Conservation (phyloP, 2,329 filamentous ascomycete species). For the Verticillium zaregamsianum region DNA sequence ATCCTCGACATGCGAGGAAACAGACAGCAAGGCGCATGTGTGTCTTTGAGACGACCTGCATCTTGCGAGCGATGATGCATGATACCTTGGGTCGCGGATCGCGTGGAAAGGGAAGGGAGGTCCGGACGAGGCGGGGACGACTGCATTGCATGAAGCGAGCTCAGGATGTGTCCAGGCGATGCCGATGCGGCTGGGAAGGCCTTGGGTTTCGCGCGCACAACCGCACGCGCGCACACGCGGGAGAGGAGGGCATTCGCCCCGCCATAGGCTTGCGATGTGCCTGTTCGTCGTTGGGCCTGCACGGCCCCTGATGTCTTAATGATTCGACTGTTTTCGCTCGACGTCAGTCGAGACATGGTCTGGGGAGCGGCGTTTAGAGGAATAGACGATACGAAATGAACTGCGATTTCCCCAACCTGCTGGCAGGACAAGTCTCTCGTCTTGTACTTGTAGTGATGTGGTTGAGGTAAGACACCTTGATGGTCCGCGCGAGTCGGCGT, state of each 20-base stretch:
- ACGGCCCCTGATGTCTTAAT: conserved; percentile 1
- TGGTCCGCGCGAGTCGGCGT: neutral
- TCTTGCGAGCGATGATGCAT: neutral
- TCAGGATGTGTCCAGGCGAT: neutral
- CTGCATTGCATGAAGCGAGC: neutral
- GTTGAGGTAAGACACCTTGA: neutral
- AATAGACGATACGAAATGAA: conserved; percentile 8
- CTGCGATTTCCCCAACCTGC: neutral
- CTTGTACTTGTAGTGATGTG: neutral
- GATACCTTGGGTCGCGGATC: neutral
- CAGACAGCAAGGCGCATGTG: neutral
- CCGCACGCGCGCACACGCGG: neutral
- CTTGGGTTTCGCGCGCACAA: neutral
- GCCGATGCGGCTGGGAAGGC: neutral
- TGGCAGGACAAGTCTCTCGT: neutral
- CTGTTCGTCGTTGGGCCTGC: neutral
- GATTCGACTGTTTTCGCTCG: conserved; percentile 4
- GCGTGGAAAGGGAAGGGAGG: neutral
- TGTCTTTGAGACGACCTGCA: neutral
- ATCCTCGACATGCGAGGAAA: neutral
- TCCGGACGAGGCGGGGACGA: neutral
- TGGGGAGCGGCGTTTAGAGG: conserved; percentile 14
- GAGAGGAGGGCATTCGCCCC: neutral
- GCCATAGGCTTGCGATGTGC: neutral
- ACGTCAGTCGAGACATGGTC: neutral